Base-by-base conservation (phyloP, 441 rosid genomes). In the Raphanus hybrid region DNA sequence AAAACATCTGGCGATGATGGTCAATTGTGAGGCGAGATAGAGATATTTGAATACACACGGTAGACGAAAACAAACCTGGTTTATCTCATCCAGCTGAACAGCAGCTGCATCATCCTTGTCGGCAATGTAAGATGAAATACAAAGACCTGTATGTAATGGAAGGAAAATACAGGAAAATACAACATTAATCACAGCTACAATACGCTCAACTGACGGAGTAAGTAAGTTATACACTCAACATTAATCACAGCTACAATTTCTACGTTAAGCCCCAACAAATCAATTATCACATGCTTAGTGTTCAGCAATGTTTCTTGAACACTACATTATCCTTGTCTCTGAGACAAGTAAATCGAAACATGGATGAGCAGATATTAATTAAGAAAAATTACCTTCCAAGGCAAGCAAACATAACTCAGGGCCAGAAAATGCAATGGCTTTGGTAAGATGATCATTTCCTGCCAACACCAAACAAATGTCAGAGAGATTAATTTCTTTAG, bases 321-420 rank as follows among this genome's bases (percentile, higher is more conserved):
- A 73, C 4, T 26, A 67, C 48, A 66, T 64, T 64, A 64, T 72
- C 41, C 64, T 37, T 50, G 72, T 32, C 18, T 58, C 12, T 14
- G 26, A 61, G 48, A 62, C 35, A 20, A 2, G 20, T 29, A 48
- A 50, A 61, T 10, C 11, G 41, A 54, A 69, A 64, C 52, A 65
- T 37, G 75, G 11, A 39, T 67, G 64, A 65, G 61, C 37, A 67
- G 6, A 27, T 32, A 64, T 11, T 10, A 39, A 71, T 59, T 66
- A 55, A 8, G 32, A 9, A 64, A 18, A 54, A 14, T 64, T 85
- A 93, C 99, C 99, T 91, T 94, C 89, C 80, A 92, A 76, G n/a
- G 96, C 96, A 80, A 90, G 85, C 65, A 69, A 78, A 69, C 97
- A 91, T 74, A 96, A 90, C 74, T 88, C 90, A 57, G 86, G 86